Base-by-base conservation (phyloP, 805 yeast genomes). In the Grigorovia transvaalensis region DNA sequence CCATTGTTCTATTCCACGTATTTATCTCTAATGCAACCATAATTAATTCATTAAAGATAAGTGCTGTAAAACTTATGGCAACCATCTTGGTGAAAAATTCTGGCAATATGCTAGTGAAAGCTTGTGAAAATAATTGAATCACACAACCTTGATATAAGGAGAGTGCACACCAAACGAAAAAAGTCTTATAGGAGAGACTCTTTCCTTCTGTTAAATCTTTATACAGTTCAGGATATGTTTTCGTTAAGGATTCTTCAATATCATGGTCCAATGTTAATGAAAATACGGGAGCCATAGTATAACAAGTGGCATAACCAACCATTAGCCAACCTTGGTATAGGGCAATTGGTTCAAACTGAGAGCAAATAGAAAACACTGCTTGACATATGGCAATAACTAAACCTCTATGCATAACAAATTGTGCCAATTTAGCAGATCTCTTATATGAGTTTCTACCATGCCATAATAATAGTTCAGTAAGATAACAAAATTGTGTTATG, bases 231-330 rank as follows among this genome's bases (percentile, higher is more conserved):
- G 99, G 99, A 65, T 91, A 93, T 52, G 89, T 74, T 53, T 84
- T 83, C 1, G 96, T 95, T 56, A 93, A 77, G 50, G 82, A 84
- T 64, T 89, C 96, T 60, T 83, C 89, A 47, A 93, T 90, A 66
- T 93, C 99, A 51, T 83, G 81, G 65, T 93, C 98, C 47, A 88
- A 75, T 0, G 95, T 96, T 57, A 93, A 71, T 0, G 96, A 87
- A 61, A 93, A 93, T 1, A 93, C 98, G 0, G 99, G 99, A 52
- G 91, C 89, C 99, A 93, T 93, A 0, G 99, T 93, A 68, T 93
- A 93, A 50, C 88, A 77, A 0, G 99, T 93, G 1, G 98, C 95
- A 69, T 93, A 93, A 1, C 99, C 99, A 45, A 93, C 99, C 97
- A 93, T 89, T 47, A 93, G 74, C 84, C 95, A 91, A 2, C 99